Percentiles rank a stretch among this genome's conserved stretches.
These are phyloP conservation scores for Picochlorum sp. DNA, from an alignment of 139 green algal genomes.

Conservation along the genomic window DNA sequence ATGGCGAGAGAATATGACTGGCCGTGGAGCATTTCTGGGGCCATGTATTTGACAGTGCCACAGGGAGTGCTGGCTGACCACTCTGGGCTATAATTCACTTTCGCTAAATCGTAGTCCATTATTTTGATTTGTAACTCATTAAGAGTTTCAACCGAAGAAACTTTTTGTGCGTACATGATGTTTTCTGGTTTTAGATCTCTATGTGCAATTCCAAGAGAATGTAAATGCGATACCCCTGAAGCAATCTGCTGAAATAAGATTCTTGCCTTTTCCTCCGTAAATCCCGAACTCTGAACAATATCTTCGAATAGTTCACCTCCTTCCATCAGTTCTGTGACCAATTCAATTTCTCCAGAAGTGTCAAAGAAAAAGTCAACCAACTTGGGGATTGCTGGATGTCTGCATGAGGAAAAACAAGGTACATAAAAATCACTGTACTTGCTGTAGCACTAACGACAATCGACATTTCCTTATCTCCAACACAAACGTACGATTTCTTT, in stretches of 20 bases:
- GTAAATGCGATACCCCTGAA: slow-evolving; percentile 11
- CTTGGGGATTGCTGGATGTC: slow-evolving; percentile 18
- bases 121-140: not conserved
- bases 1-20: slow-evolving; percentile 45
- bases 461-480: not conserved
- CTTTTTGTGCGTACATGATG: slow-evolving; percentile 30
- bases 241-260: slow-evolving; percentile 10
- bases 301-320: slow-evolving; percentile 24
- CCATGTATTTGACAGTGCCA: slow-evolving; percentile 29
- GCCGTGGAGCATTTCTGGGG: slow-evolving; percentile 55
- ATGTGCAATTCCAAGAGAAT: slow-evolving; percentile 25
- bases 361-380: slow-evolving; percentile 22
- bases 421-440: not conserved
- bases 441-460: not conserved
- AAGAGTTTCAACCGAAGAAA: not conserved
- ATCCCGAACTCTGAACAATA: not conserved
- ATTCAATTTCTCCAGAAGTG: slow-evolving; percentile 8
- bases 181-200: slow-evolving; percentile 77
- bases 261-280: slow-evolving; percentile 11
- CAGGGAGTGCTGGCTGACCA: slow-evolving; percentile 15
- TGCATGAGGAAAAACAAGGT: not conserved
- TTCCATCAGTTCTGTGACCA: slow-evolving; percentile 21
- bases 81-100: slow-evolving; percentile 13
- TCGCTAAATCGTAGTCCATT: slow-evolving; percentile 23
- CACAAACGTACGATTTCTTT: slow-evolving; percentile 9